These are phyloP conservation scores for Metarhizium robertsii DNA, from an alignment of 2,329 filamentous ascomycete species.

Conservation along the genomic window DNA sequence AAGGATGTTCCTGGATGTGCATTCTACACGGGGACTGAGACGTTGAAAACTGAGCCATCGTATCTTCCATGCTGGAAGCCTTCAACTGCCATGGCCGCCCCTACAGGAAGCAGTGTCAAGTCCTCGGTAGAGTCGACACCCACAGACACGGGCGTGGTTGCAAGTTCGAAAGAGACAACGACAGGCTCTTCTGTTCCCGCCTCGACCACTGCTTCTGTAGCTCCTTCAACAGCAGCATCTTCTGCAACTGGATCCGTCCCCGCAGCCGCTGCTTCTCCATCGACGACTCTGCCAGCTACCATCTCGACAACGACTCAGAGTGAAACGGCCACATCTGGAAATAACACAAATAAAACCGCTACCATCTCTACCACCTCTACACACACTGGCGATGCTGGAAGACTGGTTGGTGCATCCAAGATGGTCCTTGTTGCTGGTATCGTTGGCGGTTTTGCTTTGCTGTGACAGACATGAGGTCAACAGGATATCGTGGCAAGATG, in stretches of 20 bases:
- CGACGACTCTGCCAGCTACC: neutral
- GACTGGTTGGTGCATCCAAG: neutral
- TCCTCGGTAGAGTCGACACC: conserved; percentile 7
- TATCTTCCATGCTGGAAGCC: conserved; percentile 30
- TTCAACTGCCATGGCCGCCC: conserved; percentile 3
- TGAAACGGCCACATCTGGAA: neutral
- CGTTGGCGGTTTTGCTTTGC: neutral
- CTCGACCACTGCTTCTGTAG: neutral
- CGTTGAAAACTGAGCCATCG: conserved; percentile 41
- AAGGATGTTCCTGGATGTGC: conserved; percentile 52
- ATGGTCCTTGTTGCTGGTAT: neutral
- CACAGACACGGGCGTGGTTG: neutral
- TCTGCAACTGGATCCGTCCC: neutral
- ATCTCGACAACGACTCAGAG: neutral
- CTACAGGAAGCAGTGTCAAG: conserved; percentile 36
- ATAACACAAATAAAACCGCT: neutral
- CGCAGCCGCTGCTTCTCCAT: neutral
- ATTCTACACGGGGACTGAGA: conserved; percentile 44
- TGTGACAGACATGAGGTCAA: neutral
- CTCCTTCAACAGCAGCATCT: neutral
- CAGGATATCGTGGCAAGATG: neutral
- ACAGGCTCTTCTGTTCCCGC: neutral
- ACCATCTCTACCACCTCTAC: neutral
- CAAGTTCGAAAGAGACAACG: neutral
- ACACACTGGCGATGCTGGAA: neutral